Evolutionary conservation across 495 filamentous ascomycete genomes (phyloP).

Genomic region (Tuber umbilicatum): DNA sequence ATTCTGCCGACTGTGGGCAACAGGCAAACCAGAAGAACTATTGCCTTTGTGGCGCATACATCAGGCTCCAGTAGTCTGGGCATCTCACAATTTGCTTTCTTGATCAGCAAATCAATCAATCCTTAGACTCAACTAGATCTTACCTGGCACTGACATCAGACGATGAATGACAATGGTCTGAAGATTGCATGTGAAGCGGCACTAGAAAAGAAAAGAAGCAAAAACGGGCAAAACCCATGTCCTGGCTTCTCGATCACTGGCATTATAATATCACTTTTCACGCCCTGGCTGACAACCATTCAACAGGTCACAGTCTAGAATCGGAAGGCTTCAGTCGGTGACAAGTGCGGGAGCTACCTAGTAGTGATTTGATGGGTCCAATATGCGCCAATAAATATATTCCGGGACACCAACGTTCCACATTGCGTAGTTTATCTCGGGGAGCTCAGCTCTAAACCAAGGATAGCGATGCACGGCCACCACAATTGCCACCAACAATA

Average conservation of each 20-base stretch:
- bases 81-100: neutral
- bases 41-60: constrained; percentile 5
- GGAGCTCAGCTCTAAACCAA: constrained; percentile 19
- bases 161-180: neutral
- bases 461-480: constrained; percentile 27
- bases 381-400: constrained; percentile 21
- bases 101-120: constrained; percentile 1
- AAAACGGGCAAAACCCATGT: neutral
- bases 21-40: constrained; percentile 6
- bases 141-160: constrained; percentile 1
- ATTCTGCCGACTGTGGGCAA: neutral
- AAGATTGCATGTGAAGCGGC: neutral
- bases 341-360: neutral
- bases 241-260: neutral
- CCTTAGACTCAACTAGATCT: neutral
- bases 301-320: neutral
- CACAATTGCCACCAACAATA: constrained; percentile 28
- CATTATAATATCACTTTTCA: constrained; percentile 2
- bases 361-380: neutral
- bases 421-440: constrained; percentile 9
- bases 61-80: neutral
- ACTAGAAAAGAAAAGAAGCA: neutral
- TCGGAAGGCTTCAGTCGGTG: neutral
- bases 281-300: neutral
- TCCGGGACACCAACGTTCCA: constrained; percentile 17